A percentile compares a stretch with the other conserved stretches of the same genome.
Evolutionary conservation across 768 basidiomycete genomes (phyloP).

Genomic region (Boletus tylopilopsis): DNA sequence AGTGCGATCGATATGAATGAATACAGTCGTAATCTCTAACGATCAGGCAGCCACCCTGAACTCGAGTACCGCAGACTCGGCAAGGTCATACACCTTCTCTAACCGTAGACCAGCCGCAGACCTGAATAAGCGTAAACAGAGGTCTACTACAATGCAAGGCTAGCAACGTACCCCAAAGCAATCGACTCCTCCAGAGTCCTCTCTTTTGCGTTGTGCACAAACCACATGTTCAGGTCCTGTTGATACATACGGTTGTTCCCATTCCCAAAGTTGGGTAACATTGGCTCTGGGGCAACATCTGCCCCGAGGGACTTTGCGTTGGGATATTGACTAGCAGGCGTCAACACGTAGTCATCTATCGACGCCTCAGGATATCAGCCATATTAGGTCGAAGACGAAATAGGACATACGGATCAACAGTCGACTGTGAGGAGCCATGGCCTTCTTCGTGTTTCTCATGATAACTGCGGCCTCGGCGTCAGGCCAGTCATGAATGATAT

Average conservation of each 20-base stretch:
- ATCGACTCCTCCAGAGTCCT: constrained; percentile 40
- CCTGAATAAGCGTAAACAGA: constrained; percentile 4
- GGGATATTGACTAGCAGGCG: constrained; percentile 6
- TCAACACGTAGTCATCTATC: constrained; percentile 24
- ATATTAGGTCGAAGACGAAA: background rate
- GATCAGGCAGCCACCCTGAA: constrained; percentile 17
- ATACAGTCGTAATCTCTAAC: background rate
- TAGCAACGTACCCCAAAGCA: constrained; percentile 25
- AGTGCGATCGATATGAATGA: no score
- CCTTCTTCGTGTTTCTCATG: constrained; percentile 26
- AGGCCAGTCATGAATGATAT: constrained; percentile 37
- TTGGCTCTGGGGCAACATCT: constrained; percentile 39
- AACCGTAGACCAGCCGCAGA: constrained; percentile 16
- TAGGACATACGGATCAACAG: constrained; percentile 31
- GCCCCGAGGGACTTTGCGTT: constrained; percentile 5
- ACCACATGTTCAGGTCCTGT: constrained; percentile 47
- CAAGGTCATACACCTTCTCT: constrained; percentile 27
- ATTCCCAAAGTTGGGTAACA: constrained; percentile 46
- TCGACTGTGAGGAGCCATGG: constrained; percentile 28
- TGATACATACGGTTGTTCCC: constrained; percentile 39
- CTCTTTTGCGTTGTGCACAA: constrained; percentile 40
- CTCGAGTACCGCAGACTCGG: constrained; percentile 24
- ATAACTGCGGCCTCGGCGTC: constrained; percentile 31
- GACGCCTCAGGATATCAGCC: no score
- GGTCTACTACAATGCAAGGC: background rate